These are phyloP conservation scores for Aspergillus uvarum DNA, from an alignment of 2,329 filamentous ascomycete genomes.

Conservation along the genomic window DNA sequence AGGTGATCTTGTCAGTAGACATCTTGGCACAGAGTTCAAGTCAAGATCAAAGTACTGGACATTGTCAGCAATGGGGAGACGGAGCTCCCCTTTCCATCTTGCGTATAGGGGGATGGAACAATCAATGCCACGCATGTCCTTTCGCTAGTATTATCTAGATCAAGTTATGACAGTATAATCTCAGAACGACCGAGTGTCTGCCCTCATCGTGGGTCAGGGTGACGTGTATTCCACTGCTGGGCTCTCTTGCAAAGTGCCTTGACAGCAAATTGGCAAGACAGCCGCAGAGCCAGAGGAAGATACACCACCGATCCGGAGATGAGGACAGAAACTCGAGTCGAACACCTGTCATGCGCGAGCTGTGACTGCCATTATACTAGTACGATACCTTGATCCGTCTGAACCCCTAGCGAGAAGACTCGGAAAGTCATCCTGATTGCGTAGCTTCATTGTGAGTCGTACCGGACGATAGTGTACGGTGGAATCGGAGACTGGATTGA, in stretches of 20 bases:
- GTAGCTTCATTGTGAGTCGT: constrained; percentile 33
- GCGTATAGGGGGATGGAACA: constrained; percentile 36
- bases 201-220: background rate
- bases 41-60: constrained; percentile 31
- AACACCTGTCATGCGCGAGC: constrained; percentile 48
- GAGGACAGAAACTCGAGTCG: constrained; percentile 21
- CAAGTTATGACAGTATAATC: constrained; percentile 80
- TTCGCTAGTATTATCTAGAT: constrained; percentile 86
- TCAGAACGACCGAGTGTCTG: constrained; percentile 55
- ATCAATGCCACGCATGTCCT: constrained; percentile 74
- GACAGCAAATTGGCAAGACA: too few relatives aligned
- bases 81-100: constrained; percentile 14
- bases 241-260: too few relatives aligned
- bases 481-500: background rate
- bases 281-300: background rate
- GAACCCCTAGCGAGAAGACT: constrained; percentile 32
- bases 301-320: background rate
- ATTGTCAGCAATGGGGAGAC: constrained; percentile 26
- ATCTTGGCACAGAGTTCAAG: constrained; percentile 55
- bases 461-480: constrained; percentile 24
- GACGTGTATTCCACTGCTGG: too few relatives aligned
- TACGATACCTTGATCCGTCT: constrained; percentile 46
- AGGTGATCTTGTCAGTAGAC: constrained; percentile 82
- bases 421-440: constrained; percentile 21
- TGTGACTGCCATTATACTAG: constrained; percentile 39